Evolutionary conservation across 495 filamentous ascomycete genomes (phyloP).

Genomic region (Neurospora sublineolata): DNA sequence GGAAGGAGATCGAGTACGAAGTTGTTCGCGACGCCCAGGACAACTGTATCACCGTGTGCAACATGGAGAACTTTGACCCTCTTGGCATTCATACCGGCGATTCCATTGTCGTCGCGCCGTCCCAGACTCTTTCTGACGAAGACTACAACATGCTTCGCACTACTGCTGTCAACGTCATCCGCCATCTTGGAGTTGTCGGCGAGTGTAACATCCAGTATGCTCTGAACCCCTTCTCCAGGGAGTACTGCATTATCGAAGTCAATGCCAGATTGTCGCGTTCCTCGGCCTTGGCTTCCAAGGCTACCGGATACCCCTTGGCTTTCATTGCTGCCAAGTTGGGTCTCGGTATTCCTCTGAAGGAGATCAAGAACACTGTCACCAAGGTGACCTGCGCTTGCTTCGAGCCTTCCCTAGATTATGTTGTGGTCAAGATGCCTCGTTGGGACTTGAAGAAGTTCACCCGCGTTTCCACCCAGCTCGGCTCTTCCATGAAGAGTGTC

Average conservation of each 20-base stretch:
- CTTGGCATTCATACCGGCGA: conserved; percentile 97
- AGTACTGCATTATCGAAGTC: conserved; percentile 99
- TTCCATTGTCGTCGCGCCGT: conserved; percentile 95
- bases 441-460: conserved; percentile 99
- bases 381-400: conserved; percentile 96
- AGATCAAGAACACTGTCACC: conserved; percentile 92
- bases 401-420: conserved; percentile 97
- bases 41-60: conserved; percentile 99
- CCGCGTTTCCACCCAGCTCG: conserved; percentile 84
- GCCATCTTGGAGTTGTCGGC: conserved; percentile 91
- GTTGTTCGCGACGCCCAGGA: conserved; percentile 92
- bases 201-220: conserved; percentile 99
- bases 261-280: conserved; percentile 93
- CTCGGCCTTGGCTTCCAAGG: conserved; percentile 90
- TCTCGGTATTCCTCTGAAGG: conserved; percentile 86
- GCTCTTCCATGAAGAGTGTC: conserved; percentile 98
- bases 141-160: conserved; percentile 99
- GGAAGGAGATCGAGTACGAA: conserved; percentile 99
- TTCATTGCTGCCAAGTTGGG: conserved; percentile 96
- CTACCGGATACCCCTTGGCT: conserved; percentile 89
- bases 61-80: conserved; percentile 99
- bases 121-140: conserved; percentile 88
- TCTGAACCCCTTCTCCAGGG: conserved; percentile 87
- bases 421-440: conserved; percentile 96
- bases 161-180: conserved; percentile 96